Percentiles rank a stretch among this genome's conserved stretches.
phyloP scores from a whole-genome alignment of 2,329 filamentous ascomycete genomes.

The Colletotrichum sublineola region DNA sequence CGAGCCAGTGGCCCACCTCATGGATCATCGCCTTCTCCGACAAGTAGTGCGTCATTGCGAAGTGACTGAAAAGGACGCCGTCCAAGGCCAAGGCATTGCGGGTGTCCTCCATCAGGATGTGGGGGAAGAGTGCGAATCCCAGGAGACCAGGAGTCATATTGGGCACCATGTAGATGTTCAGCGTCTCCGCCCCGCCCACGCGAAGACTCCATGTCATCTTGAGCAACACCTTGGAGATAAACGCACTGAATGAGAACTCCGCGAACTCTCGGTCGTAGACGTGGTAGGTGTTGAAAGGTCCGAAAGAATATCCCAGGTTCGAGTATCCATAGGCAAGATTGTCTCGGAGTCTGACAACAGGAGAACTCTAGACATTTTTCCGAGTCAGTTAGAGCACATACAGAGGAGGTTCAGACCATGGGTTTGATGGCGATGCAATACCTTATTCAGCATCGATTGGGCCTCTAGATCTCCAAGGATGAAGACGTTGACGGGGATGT shows the following conservation, averaged over 20 bases:
- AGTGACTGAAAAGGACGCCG: neutral
- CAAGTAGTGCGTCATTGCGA: neutral
- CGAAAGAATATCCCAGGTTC: neutral
- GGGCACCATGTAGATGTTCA: constrained; percentile 16
- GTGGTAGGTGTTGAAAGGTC: constrained; percentile 1
- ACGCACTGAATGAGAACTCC: neutral
- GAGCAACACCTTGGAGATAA: neutral
- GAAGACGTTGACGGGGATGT: constrained; percentile 16
- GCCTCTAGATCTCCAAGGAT: neutral
- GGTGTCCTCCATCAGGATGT: neutral
- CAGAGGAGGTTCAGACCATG: neutral
- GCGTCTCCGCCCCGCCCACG: constrained; percentile 7
- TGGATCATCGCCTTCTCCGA: constrained; percentile 1
- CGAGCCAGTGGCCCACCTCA: constrained; percentile 17
- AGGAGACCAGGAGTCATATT: neutral
- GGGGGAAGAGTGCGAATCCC: constrained; percentile 5
- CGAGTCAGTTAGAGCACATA: neutral
- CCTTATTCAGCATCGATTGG: neutral
- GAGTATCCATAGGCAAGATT: constrained; percentile 6
- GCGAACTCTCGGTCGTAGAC: neutral
- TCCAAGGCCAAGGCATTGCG: neutral
- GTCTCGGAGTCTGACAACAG: neutral
- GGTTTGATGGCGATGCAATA: neutral
- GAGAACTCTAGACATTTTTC: neutral
- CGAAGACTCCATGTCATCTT: neutral